Evolutionary conservation across 164 flowering plant species (phyloP).

Genomic region (Buxus sempervirens): DNA sequence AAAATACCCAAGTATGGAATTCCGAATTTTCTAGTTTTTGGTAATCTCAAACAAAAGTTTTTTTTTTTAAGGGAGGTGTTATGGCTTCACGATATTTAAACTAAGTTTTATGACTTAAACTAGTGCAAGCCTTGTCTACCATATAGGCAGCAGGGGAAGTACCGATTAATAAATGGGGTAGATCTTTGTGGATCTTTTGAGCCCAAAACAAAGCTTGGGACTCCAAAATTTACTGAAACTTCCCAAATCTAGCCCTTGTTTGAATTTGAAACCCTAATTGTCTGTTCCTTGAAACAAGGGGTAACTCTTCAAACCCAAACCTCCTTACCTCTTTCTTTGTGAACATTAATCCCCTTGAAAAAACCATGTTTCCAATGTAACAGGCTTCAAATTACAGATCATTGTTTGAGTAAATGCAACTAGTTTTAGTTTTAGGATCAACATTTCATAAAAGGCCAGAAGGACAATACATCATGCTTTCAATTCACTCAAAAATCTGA

Average conservation of each 20-base stretch:
- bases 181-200: conserved; percentile 32
- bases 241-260: conserved; percentile 66
- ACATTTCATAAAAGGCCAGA: conserved; percentile 1
- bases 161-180: conserved; percentile 28
- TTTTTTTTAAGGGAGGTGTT: background rate
- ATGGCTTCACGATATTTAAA: background rate
- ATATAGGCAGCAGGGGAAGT: conserved; percentile 33
- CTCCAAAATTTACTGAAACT: conserved; percentile 54
- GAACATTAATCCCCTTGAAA: conserved; percentile 16
- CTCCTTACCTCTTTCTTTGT: conserved; percentile 42
- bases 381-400: too few relatives aligned
- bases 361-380: background rate
- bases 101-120: conserved; percentile 20
- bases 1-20: background rate
- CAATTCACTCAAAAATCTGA: conserved; percentile 5
- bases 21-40: conserved; percentile 19
- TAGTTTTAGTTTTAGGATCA: background rate
- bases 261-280: conserved; percentile 55
- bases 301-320: conserved; percentile 52
- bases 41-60: conserved; percentile 11
- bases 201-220: conserved; percentile 50
- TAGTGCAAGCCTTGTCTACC: conserved; percentile 38
- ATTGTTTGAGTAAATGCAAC: too few relatives aligned
- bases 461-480: conserved; percentile 9
- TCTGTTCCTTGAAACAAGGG: conserved; percentile 43